phyloP scores from a whole-genome alignment of 805 yeast species.

The Komagataella phaffii region DNA sequence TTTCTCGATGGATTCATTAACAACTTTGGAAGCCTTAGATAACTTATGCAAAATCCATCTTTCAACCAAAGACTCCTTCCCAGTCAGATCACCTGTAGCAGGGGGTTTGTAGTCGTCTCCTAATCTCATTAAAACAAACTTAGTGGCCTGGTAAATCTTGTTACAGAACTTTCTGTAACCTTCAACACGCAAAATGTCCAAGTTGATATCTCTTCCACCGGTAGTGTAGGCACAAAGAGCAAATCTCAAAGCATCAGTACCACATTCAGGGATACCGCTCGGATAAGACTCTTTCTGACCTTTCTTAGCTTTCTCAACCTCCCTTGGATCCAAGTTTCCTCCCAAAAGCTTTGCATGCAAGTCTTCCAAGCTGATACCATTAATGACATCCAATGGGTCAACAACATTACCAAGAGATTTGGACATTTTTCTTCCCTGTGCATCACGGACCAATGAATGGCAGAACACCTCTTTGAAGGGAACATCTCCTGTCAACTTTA shows the following conservation, averaged over 20 bases:
- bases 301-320: conserved; percentile 70
- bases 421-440: conserved; percentile 98
- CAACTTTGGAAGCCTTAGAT: conserved; percentile 50
- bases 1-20: conserved; percentile 55
- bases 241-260: conserved; percentile 96
- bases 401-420: conserved; percentile 93
- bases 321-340: conserved; percentile 87
- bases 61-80: conserved; percentile 84
- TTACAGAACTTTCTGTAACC: conserved; percentile 99
- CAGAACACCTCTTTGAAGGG: conserved; percentile 97
- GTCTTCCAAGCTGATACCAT: conserved; percentile 70
- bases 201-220: conserved; percentile 96
- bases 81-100: conserved; percentile 41
- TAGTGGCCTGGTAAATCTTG: conserved; percentile 98
- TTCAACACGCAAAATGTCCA: conserved; percentile 92
- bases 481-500: conserved; percentile 78
- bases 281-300: conserved; percentile 91
- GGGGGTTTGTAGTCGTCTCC: conserved; percentile 86
- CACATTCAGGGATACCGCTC: conserved; percentile 97
- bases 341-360: conserved; percentile 62
- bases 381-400: conserved; percentile 90
- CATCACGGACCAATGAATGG: conserved; percentile 96
- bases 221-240: conserved; percentile 97
- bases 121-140: conserved; percentile 85
- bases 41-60: conserved; percentile 91